These are phyloP conservation scores for Casaregolazyma lundiana DNA, from an alignment of 1,139 yeast genomes.

Conservation along the genomic window DNA sequence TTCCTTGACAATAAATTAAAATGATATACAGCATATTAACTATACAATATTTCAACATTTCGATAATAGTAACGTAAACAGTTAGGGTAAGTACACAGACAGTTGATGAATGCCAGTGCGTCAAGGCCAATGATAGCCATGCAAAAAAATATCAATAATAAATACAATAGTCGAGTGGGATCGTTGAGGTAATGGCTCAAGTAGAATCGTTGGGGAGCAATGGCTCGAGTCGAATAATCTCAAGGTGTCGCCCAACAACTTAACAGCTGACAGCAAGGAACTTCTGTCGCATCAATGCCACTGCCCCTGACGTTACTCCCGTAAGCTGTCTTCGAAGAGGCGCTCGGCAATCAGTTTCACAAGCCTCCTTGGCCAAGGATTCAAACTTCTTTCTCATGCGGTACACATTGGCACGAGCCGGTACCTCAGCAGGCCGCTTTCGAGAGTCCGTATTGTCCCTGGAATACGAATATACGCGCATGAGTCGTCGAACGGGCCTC, in stretches of 20 bases:
- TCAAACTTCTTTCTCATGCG: slow-evolving; percentile 25
- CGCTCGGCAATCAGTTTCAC: background rate
- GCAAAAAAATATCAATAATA: background rate
- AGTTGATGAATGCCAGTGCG: too few relatives aligned
- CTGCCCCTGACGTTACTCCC: slow-evolving; percentile 17
- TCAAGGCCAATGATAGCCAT: too few relatives aligned
- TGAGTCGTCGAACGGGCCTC: slow-evolving; percentile 23
- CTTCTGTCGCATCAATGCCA: slow-evolving; percentile 21
- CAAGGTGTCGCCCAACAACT: too few relatives aligned
- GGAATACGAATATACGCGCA: slow-evolving; percentile 27
- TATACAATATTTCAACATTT: too few relatives aligned
- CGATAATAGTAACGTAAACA: too few relatives aligned
- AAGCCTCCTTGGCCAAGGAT: slow-evolving; percentile 13
- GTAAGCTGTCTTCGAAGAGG: slow-evolving; percentile 15
- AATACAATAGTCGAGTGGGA: background rate
- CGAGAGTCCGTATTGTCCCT: slow-evolving; percentile 11
- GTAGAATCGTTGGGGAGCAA: too few relatives aligned
- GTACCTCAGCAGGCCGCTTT: slow-evolving; percentile 17
- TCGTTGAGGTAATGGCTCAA: too few relatives aligned
- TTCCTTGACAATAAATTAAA: too few relatives aligned
- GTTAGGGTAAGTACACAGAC: too few relatives aligned
- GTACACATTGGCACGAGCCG: slow-evolving; percentile 27
- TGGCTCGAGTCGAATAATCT: too few relatives aligned
- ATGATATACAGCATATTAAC: too few relatives aligned
- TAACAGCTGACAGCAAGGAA: slow-evolving; percentile 16